Evolutionary conservation across 1,139 yeast species (phyloP).

Genomic region (Spathaspora sp.): DNA sequence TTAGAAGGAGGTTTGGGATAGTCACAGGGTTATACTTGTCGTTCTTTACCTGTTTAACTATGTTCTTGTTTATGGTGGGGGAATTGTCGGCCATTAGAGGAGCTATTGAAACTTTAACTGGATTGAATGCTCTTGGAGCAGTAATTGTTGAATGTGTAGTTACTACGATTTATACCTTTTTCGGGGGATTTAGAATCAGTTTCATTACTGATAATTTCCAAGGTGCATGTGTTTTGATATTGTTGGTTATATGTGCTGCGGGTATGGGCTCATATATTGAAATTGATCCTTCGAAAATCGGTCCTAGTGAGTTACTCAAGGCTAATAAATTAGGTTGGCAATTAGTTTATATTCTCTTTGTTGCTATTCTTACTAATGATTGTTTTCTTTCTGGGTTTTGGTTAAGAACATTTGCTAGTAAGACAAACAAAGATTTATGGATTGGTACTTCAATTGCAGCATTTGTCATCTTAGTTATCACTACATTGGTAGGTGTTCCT

Average conservation of each 20-base stretch:
- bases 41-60: constrained; percentile 78
- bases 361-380: constrained; percentile 88
- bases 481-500: constrained; percentile 74
- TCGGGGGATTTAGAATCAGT: constrained; percentile 90
- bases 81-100: constrained; percentile 79
- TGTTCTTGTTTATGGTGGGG: constrained; percentile 85
- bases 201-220: constrained; percentile 88
- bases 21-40: constrained; percentile 74
- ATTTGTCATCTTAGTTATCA: constrained; percentile 58
- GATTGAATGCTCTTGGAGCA: constrained; percentile 75
- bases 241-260: constrained; percentile 68
- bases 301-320: constrained; percentile 63
- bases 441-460: constrained; percentile 79
- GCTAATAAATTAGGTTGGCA: constrained; percentile 84
- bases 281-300: constrained; percentile 62
- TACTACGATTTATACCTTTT: constrained; percentile 80
- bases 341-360: constrained; percentile 74
- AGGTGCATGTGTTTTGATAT: constrained; percentile 67
- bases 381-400: constrained; percentile 91
- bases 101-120: constrained; percentile 77
- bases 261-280: constrained; percentile 80
- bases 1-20: constrained; percentile 72
- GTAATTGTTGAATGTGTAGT: constrained; percentile 85
- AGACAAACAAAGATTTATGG: constrained; percentile 69
- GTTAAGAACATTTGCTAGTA: constrained; percentile 91